Percentiles rank a stretch among this genome's conserved stretches.
Evolutionary conservation across 306 rosid genomes (phyloP).

Genomic region (Acacia melanoxylon): DNA sequence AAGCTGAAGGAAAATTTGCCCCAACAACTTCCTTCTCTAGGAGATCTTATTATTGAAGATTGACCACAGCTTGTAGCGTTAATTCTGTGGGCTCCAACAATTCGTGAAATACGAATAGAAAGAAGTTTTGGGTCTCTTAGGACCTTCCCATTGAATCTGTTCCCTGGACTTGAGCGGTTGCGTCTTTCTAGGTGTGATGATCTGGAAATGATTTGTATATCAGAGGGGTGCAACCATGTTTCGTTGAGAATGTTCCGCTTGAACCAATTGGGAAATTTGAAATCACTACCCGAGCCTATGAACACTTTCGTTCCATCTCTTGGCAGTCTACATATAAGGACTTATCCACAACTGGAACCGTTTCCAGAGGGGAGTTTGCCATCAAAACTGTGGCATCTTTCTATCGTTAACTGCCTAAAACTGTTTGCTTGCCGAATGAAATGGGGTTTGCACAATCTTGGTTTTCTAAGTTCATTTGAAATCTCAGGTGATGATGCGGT

Average conservation of each 20-base stretch:
- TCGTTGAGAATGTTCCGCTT: rapidly evolving
- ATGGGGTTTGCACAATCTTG: not conserved
- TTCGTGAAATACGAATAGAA: not conserved
- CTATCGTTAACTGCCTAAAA: not conserved
- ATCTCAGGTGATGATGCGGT: not conserved
- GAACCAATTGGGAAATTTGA: too few species aligned
- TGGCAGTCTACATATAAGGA: not conserved
- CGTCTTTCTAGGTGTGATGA: rapidly evolving
- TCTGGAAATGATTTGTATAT: not conserved
- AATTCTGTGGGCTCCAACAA: not conserved
- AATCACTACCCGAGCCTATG: not conserved
- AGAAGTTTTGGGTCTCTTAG: not conserved
- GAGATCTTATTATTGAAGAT: not conserved
- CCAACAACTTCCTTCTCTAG: not conserved
- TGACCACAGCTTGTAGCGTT: conserved; percentile 16
- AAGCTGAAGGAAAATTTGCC: not conserved
- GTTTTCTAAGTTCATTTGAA: rapidly evolving
- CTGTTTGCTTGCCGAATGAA: not conserved
- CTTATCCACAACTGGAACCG: not conserved
- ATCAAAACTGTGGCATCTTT: not conserved
- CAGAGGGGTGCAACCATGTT: not conserved
- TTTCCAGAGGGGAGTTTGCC: not conserved
- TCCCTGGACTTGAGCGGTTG: not conserved
- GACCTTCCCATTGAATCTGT: not conserved
- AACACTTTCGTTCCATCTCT: not conserved